Percentiles rank a stretch among this genome's conserved stretches.
phyloP scores from a whole-genome alignment of 2,329 filamentous ascomycete genomes.

The Metarhizium brunneum region DNA sequence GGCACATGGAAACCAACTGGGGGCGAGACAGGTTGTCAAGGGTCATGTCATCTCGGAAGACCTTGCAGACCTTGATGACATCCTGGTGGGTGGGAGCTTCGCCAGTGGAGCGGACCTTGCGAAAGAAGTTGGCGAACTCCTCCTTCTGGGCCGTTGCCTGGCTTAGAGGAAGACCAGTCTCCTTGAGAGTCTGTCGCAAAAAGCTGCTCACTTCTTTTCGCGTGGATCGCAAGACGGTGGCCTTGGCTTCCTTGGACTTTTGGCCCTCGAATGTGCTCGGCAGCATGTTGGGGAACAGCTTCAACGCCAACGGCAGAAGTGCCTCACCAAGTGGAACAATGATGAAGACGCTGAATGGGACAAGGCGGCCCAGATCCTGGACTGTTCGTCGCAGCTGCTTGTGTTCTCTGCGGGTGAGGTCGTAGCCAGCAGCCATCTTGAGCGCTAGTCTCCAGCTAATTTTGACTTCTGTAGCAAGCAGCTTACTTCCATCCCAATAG shows the following conservation, averaged over 20 bases:
- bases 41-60: conserved; percentile 96
- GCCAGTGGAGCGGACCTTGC: conserved; percentile 85
- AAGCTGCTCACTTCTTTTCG: conserved; percentile 91
- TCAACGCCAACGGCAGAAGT: conserved; percentile 81
- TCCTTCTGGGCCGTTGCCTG: conserved; percentile 78
- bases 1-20: conserved; percentile 94
- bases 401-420: conserved; percentile 87
- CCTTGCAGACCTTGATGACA: conserved; percentile 97
- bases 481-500: conserved; percentile 98
- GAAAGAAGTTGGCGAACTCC: conserved; percentile 95
- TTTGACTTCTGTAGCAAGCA: conserved; percentile 82
- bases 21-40: conserved; percentile 94
- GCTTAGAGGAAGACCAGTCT: conserved; percentile 87
- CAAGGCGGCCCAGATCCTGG: conserved; percentile 81
- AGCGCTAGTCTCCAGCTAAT: conserved; percentile 86
- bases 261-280: conserved; percentile 95
- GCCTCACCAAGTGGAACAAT: conserved; percentile 95
- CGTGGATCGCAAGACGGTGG: conserved; percentile 68
- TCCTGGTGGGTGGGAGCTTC: conserved; percentile 82
- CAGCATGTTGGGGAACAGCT: conserved; percentile 92
- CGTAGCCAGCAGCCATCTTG: conserved; percentile 97
- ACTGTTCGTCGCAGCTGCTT: conserved; percentile 89
- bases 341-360: conserved; percentile 94
- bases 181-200: conserved; percentile 76
- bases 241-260: conserved; percentile 84